Evolutionary conservation across 305 asterid species (phyloP).

Genomic region (Solanum chacoense): DNA sequence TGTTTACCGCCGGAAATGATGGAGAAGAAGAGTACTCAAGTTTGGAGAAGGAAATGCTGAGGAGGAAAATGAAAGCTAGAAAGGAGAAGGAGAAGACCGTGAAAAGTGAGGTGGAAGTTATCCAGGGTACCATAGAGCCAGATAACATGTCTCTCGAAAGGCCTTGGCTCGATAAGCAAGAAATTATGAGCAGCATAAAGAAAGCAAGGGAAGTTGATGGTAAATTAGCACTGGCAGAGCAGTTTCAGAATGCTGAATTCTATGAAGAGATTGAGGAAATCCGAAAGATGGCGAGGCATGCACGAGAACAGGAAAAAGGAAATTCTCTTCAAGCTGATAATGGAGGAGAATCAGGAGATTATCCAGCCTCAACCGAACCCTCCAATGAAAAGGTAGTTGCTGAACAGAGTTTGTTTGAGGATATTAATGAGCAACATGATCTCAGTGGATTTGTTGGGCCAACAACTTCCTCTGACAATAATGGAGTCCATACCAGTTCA

Average conservation of each 20-base stretch:
- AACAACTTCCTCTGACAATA: slow-evolving; percentile 8
- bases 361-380: slow-evolving; percentile 13
- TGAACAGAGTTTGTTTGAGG: neutral
- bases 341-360: slow-evolving; percentile 29
- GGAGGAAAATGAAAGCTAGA: slow-evolving; percentile 66
- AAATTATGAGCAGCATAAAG: slow-evolving; percentile 35
- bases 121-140: slow-evolving; percentile 32
- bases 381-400: slow-evolving; percentile 11
- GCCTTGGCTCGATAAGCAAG: slow-evolving; percentile 74
- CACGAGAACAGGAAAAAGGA: slow-evolving; percentile 52
- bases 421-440: slow-evolving; percentile 15
- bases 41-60: slow-evolving; percentile 69
- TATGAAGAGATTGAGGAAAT: slow-evolving; percentile 51
- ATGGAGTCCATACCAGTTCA: slow-evolving; percentile 12
- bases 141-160: slow-evolving; percentile 20
- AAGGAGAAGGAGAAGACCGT: slow-evolving; percentile 29
- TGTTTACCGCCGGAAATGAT: slow-evolving; percentile 18
- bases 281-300: slow-evolving; percentile 67
- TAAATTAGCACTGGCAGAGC: slow-evolving; percentile 10
- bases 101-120: slow-evolving; percentile 53
- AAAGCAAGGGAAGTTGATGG: slow-evolving; percentile 32
- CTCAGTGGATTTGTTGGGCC: slow-evolving; percentile 17
- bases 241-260: slow-evolving; percentile 25
- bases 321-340: slow-evolving; percentile 12
- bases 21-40: slow-evolving; percentile 29